A percentile compares a stretch with the other conserved stretches of the same genome.
Conservation (phyloP, 345 rosid species). For the Lumnitzera littorea region DNA sequence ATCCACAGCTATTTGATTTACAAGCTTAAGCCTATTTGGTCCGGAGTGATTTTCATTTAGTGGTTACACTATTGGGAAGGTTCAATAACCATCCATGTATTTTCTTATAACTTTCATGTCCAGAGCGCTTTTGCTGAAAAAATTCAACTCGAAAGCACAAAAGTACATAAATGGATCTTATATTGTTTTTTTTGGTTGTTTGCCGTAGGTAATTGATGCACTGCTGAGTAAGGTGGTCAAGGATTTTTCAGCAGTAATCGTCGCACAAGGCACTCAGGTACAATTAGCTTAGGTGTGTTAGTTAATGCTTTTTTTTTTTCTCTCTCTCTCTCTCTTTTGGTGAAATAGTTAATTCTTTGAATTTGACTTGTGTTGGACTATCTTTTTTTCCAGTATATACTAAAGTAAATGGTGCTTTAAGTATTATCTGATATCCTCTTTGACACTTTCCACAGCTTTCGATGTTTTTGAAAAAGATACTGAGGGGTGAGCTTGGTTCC, state of each 20-base stretch:
- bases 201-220: slow-evolving; percentile 59
- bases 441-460: slow-evolving; percentile 37
- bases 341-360: not conserved
- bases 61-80: too few relatives aligned
- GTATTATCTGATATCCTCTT: not conserved
- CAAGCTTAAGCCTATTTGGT: not conserved
- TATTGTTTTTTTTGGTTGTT: not conserved
- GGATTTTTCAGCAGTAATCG: slow-evolving; percentile 80
- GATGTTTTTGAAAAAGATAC: slow-evolving; percentile 58
- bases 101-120: too few relatives aligned
- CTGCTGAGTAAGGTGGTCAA: slow-evolving; percentile 77
- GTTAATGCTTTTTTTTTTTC: not conserved
- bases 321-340: too few relatives aligned
- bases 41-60: not conserved
- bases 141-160: too few relatives aligned
- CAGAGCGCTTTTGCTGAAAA: too few relatives aligned
- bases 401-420: not conserved
- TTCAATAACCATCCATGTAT: too few relatives aligned
- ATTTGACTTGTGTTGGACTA: not conserved
- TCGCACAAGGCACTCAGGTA: slow-evolving; percentile 91
- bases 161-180: not conserved
- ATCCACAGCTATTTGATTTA: too few relatives aligned
- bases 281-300: not conserved
- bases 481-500: slow-evolving; percentile 52
- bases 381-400: too few relatives aligned